These are phyloP conservation scores for Primulina huaijiensis DNA, from an alignment of 257 asterid genomes.

Conservation along the genomic window DNA sequence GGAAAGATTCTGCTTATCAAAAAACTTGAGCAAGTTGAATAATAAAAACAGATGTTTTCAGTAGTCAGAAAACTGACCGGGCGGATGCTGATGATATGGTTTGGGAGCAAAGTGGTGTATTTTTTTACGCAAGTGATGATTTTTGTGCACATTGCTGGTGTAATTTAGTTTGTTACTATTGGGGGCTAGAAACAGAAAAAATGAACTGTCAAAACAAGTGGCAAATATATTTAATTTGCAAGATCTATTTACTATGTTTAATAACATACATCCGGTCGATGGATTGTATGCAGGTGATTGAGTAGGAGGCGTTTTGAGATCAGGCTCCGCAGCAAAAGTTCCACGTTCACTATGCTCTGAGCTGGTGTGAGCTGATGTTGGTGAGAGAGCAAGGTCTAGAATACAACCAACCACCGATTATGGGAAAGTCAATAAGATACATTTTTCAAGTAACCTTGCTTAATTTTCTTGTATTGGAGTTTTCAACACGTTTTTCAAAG, in stretches of 20 bases:
- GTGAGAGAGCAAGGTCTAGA: constrained; percentile 22
- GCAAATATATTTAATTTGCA: background rate
- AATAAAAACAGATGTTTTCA: background rate
- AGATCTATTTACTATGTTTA: background rate
- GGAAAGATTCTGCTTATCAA: background rate
- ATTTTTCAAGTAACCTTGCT: background rate
- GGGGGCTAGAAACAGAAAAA: constrained; percentile 34
- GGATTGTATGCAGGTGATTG: constrained; percentile 31
- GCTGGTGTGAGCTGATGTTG: constrained; percentile 17
- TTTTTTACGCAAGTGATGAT: constrained; percentile 37
- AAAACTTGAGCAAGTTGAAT: constrained; percentile 10
- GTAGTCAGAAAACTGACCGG: constrained; percentile 33
- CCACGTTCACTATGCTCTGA: constrained; percentile 11
- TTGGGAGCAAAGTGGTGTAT: constrained; percentile 37
- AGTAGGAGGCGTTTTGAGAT: constrained; percentile 28
- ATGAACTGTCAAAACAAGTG: constrained; percentile 2
- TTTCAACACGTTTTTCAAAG: background rate
- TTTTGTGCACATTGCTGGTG: constrained; percentile 31
- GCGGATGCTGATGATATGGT: constrained; percentile 34
- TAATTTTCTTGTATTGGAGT: background rate
- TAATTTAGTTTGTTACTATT: constrained; percentile 26
- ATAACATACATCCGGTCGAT: constrained; percentile 34
- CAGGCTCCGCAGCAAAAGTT: constrained; percentile 28
- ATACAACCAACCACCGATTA: background rate
- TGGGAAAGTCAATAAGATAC: background rate